Evolutionary conservation across 345 rosid species (phyloP).

Genomic region (Brassica rapa): DNA sequence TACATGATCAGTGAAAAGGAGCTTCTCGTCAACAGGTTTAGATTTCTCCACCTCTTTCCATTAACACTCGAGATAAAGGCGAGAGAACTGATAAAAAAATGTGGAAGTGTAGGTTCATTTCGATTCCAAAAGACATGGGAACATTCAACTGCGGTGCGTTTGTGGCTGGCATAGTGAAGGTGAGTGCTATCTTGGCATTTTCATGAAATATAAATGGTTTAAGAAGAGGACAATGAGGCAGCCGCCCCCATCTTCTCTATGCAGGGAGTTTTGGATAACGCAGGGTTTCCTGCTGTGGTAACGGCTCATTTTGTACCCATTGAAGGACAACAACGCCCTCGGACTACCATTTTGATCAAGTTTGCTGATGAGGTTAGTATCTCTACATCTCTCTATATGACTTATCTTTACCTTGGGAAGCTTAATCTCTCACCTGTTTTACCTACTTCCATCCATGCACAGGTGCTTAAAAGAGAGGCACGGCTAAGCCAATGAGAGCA

Average conservation of each 20-base stretch:
- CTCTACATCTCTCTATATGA: neutral
- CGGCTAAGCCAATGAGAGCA: constrained; percentile 51
- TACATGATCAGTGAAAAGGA: constrained; percentile 99
- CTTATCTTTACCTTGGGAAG: neutral
- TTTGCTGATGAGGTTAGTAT: constrained; percentile 87
- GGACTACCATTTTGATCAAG: constrained; percentile 95
- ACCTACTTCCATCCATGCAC: constrained; percentile 14
- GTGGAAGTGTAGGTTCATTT: constrained; percentile 62
- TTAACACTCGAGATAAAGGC: neutral
- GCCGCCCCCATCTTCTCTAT: neutral
- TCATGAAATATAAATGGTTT: neutral
- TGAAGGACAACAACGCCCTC: constrained; percentile 95
- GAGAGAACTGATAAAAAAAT: neutral
- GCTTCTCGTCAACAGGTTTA: constrained; percentile 91
- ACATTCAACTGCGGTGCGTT: constrained; percentile 99
- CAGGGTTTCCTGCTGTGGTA: constrained; percentile 95
- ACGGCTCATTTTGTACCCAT: constrained; percentile 98
- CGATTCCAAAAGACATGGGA: constrained; percentile 98
- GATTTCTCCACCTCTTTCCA: neutral
- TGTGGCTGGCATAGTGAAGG: constrained; percentile 98
- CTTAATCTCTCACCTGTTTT: neutral
- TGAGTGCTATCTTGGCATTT: constrained; percentile 35
- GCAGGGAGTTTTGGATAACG: constrained; percentile 91
- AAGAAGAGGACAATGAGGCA: neutral
- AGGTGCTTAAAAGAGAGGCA: constrained; percentile 86